A percentile compares a stretch with the other conserved stretches of the same genome.
Conservation (phyloP, 2,329 filamentous ascomycete species). For the Exophiala aquamarina region DNA sequence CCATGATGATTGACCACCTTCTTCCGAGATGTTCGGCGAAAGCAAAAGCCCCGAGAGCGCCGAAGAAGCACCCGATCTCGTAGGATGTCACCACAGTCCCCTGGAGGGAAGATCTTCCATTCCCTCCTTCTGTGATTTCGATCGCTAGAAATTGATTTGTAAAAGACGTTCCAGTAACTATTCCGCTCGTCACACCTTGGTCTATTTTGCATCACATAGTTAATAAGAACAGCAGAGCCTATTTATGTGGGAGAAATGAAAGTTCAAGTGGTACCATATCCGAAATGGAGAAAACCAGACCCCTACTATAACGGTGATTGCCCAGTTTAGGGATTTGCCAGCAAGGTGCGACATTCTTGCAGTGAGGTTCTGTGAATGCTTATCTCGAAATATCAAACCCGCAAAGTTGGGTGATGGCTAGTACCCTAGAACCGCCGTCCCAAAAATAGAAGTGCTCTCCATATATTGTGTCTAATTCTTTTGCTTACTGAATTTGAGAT, state of each 20-base stretch:
- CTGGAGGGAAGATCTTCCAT: not conserved
- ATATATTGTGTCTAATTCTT: too few relatives aligned
- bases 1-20: slow-evolving; percentile 50
- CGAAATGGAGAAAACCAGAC: slow-evolving; percentile 42
- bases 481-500: too few relatives aligned
- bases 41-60: slow-evolving; percentile 50
- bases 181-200: not conserved
- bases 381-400: too few relatives aligned
- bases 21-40: slow-evolving; percentile 52
- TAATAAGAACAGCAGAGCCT: too few relatives aligned
- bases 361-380: too few relatives aligned
- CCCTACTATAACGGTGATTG: slow-evolving; percentile 46
- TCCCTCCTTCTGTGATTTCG: not conserved
- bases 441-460: too few relatives aligned
- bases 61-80: slow-evolving; percentile 50
- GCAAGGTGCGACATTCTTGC: slow-evolving; percentile 30
- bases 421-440: too few relatives aligned
- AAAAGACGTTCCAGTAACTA: not conserved
- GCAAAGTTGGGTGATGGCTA: too few relatives aligned
- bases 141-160: not conserved
- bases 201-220: too few relatives aligned
- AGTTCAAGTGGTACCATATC: slow-evolving; percentile 35
- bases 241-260: too few relatives aligned
- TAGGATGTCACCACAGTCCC: slow-evolving; percentile 36
- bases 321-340: slow-evolving; percentile 39